These are phyloP conservation scores for Pleurotus ostreatus DNA, from an alignment of 768 basidiomycete genomes.

Conservation along the genomic window DNA sequence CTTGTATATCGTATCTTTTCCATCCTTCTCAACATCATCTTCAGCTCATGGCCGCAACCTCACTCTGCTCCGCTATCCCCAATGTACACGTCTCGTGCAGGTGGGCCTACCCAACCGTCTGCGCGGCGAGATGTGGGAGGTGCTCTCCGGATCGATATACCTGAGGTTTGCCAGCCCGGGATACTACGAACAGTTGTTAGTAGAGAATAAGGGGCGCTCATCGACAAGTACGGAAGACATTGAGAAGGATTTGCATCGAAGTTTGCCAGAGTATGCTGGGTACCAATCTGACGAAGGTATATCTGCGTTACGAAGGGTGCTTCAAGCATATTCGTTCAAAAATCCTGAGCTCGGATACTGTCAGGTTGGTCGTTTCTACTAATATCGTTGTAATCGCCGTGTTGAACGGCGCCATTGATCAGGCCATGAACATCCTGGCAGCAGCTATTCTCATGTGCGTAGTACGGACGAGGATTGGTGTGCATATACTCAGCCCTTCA, in stretches of 20 bases:
- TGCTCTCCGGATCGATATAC: conserved; percentile 89
- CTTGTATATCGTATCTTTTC: not conserved
- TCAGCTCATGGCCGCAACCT: conserved; percentile 90
- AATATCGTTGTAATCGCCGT: not conserved
- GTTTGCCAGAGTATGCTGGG: conserved; percentile 94
- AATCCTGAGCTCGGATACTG: conserved; percentile 95
- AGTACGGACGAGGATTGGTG: not conserved
- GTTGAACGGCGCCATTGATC: conserved; percentile 4
- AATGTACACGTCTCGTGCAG: conserved; percentile 95
- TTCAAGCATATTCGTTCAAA: conserved; percentile 94
- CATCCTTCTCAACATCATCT: conserved; percentile 8
- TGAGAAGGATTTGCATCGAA: conserved; percentile 95
- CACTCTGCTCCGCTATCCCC: conserved; percentile 93
- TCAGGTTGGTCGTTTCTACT: conserved; percentile 48
- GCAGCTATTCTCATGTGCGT: conserved; percentile 90
- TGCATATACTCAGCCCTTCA: not conserved
- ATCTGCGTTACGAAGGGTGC: conserved; percentile 74
- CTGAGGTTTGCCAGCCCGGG: conserved; percentile 87
- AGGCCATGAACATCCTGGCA: conserved; percentile 98
- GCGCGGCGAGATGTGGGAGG: conserved; percentile 98
- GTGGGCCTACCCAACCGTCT: conserved; percentile 94
- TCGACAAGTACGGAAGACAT: conserved; percentile 96
- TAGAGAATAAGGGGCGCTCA: conserved; percentile 72
- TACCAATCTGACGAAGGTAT: conserved; percentile 93
- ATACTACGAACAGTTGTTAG: conserved; percentile 69